A percentile compares a stretch with the other conserved stretches of the same genome.
Conservation (phyloP, 1,284 basidiomycete genomes). For the Boletus subluridellus region DNA sequence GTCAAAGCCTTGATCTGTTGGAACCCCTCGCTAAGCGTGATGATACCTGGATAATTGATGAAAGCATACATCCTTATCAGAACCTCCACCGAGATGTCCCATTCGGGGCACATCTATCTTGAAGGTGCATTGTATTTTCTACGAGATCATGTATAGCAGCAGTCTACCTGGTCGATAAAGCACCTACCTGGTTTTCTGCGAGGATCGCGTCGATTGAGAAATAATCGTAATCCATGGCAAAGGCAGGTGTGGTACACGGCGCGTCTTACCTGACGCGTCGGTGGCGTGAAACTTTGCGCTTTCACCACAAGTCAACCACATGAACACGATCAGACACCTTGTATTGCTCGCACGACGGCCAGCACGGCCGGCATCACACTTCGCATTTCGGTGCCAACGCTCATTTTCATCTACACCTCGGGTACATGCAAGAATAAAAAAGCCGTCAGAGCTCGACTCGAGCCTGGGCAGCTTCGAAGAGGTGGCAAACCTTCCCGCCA, state of each 20-base stretch:
- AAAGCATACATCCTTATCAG: conserved; percentile 68
- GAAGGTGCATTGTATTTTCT: conserved; percentile 91
- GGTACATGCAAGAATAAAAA: conserved; percentile 32
- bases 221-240: conserved; percentile 77
- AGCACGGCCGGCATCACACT: conserved; percentile 13
- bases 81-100: conserved; percentile 83
- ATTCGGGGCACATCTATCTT: conserved; percentile 80
- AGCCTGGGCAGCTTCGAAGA: conserved; percentile 41
- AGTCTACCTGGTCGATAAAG: not conserved
- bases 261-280: conserved; percentile 17
- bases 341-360: conserved; percentile 14
- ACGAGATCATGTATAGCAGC: not conserved
- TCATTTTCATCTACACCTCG: conserved; percentile 39
- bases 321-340: conserved; percentile 24
- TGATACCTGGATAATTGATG: conserved; percentile 3
- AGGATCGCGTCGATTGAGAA: conserved; percentile 85
- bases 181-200: conserved; percentile 78
- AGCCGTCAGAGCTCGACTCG: conserved; percentile 35
- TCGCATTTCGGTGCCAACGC: conserved; percentile 24
- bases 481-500: conserved; percentile 40
- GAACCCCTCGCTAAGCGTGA: conserved; percentile 6
- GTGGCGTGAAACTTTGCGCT: conserved; percentile 22
- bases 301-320: conserved; percentile 9
- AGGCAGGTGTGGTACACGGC: not conserved
- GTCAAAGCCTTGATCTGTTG: conserved; percentile 61